A percentile compares a stretch with the other conserved stretches of the same genome.
Conservation (phyloP, 2,329 filamentous ascomycete genomes). For the Claviceps sorghi region DNA sequence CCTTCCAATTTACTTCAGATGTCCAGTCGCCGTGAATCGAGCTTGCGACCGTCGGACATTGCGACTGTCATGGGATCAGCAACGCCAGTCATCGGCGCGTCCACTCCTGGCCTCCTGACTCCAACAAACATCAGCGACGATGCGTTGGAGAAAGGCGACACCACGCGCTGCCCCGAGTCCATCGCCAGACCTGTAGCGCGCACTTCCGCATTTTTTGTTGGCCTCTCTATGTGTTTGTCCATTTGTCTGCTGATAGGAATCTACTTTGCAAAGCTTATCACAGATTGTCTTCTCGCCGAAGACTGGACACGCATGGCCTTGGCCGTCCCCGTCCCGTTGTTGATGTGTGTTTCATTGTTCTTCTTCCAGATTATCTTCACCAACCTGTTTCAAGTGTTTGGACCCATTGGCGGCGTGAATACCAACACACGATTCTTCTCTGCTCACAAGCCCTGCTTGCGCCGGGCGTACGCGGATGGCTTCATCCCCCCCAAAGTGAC, state of each 20-base stretch:
- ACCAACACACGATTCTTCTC: conserved; percentile 32
- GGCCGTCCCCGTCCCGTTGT: conserved; percentile 20
- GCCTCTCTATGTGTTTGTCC: conserved; percentile 21
- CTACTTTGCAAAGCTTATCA: conserved; percentile 22
- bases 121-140: conserved; percentile 11
- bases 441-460: conserved; percentile 20
- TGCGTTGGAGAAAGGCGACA: conserved; percentile 12
- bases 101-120: conserved; percentile 1
- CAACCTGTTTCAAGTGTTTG: conserved; percentile 30
- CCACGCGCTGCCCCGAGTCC: conserved; percentile 20
- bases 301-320: conserved; percentile 24
- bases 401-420: conserved; percentile 29
- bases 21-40: conserved; percentile 8
- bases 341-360: conserved; percentile 22
- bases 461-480: conserved; percentile 17
- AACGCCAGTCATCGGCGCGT: conserved; percentile 11
- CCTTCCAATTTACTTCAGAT: conserved; percentile 9
- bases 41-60: conserved; percentile 7
- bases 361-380: conserved; percentile 29
- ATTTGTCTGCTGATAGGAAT: conserved; percentile 25
- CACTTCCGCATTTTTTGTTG: conserved; percentile 24
- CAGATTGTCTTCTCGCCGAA: conserved; percentile 23
- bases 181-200: conserved; percentile 25
- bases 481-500: conserved; percentile 22
- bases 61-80: conserved; percentile 8